These are phyloP conservation scores for Sarocladiaceae sp. DNA, from an alignment of 2,329 filamentous ascomycete species.

Conservation along the genomic window DNA sequence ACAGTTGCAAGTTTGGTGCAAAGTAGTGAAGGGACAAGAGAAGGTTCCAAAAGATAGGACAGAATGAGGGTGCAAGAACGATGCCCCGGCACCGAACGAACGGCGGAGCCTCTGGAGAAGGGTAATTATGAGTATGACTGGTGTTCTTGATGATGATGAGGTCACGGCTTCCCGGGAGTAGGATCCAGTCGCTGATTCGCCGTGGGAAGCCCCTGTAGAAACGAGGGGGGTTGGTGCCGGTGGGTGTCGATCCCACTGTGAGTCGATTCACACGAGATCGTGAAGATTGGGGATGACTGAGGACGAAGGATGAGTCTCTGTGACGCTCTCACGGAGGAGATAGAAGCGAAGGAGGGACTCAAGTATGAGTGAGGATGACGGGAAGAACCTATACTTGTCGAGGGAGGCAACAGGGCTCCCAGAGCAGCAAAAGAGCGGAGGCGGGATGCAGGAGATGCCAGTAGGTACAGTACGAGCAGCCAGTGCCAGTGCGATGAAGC, in stretches of 20 bases:
- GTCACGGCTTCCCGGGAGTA: conserved; percentile 18
- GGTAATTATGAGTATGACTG: conserved; percentile 6
- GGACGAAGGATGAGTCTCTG: background rate
- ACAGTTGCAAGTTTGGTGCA: background rate
- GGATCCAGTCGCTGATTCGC: conserved; percentile 15
- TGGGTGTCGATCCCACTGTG: conserved; percentile 3
- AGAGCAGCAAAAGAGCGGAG: conserved; percentile 3
- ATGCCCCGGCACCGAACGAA: background rate
- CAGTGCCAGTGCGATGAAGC: background rate
- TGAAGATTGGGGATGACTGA: background rate
- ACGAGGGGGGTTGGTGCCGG: conserved; percentile 8
- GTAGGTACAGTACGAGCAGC: conserved; percentile 1
- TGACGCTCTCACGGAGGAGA: background rate
- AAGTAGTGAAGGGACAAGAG: background rate
- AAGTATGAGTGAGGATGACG: conserved; percentile 9
- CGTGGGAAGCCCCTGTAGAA: conserved; percentile 1
- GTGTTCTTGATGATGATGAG: conserved; percentile 17
- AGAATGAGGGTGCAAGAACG: background rate
- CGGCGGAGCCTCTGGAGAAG: conserved; percentile 3
- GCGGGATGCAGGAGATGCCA: conserved; percentile 5
- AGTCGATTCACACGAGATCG: conserved; percentile 5
- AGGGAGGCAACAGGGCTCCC: conserved; percentile 5
- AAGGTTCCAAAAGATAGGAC: background rate
- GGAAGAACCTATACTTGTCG: conserved; percentile 1
- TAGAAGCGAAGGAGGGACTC: background rate